phyloP scores from a whole-genome alignment of 805 yeast genomes.

The Priceomyces medius region DNA sequence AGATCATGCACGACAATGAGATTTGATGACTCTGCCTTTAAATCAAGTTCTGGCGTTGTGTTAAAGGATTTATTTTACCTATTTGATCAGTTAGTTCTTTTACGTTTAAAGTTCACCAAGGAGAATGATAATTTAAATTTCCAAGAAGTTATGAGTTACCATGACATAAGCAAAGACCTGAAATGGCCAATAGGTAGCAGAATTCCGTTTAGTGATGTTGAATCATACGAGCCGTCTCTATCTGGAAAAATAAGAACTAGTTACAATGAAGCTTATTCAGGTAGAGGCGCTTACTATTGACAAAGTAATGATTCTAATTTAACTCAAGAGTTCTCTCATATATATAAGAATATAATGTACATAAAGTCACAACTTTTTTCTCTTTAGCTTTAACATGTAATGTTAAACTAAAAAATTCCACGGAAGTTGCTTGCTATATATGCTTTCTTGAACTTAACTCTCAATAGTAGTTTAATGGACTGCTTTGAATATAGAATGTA shows the following conservation, averaged over 20 bases:
- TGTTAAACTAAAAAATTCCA: too few species aligned
- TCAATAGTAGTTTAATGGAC: constrained; percentile 8
- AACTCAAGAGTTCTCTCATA: too few species aligned
- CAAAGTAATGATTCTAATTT: too few species aligned
- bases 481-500: constrained; percentile 51
- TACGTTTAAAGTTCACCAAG: constrained; percentile 41
- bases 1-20: constrained; percentile 35
- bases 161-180: constrained; percentile 34
- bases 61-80: constrained; percentile 36
- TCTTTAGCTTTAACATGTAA: too few species aligned
- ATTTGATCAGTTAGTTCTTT: constrained; percentile 40
- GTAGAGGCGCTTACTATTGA: constrained; percentile 11
- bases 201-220: constrained; percentile 32
- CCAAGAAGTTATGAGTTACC: constrained; percentile 36
- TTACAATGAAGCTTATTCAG: constrained; percentile 3
- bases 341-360: too few species aligned
- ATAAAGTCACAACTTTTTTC: too few species aligned
- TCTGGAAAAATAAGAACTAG: neutral
- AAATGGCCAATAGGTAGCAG: constrained; percentile 44
- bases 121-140: constrained; percentile 43
- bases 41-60: constrained; percentile 31
- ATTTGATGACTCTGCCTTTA: constrained; percentile 35
- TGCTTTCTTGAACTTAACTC: too few species aligned
- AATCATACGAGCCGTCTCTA: constrained; percentile 13
- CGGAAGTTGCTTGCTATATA: too few species aligned